These are phyloP conservation scores for Ophiostoma ips DNA, from an alignment of 2,329 filamentous ascomycete species.

Conservation along the genomic window DNA sequence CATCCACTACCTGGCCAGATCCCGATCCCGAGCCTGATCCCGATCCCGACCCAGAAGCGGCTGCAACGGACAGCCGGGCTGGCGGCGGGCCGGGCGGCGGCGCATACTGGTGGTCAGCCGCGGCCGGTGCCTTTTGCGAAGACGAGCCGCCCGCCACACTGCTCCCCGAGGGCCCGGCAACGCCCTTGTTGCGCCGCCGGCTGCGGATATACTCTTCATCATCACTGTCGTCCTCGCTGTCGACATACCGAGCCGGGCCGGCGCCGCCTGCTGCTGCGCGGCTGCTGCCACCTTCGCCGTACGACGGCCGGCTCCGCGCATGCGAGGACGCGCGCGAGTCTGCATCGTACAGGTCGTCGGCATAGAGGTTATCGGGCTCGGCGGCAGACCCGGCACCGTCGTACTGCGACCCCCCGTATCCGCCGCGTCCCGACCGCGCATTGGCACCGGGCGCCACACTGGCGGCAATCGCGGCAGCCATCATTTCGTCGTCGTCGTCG, in stretches of 20 bases:
- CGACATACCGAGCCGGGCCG: background rate
- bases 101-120: background rate
- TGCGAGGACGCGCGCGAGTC: constrained; percentile 11
- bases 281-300: background rate
- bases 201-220: constrained; percentile 10
- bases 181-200: constrained; percentile 5
- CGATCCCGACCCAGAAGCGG: background rate
- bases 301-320: background rate
- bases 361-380: constrained; percentile 9
- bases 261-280: constrained; percentile 1
- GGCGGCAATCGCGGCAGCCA: constrained; percentile 12
- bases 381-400: background rate
- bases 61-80: background rate
- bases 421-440: background rate
- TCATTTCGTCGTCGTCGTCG: constrained; percentile 11
- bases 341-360: constrained; percentile 4
- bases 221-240: constrained; percentile 9
- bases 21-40: background rate
- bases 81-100: background rate
- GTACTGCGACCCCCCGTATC: background rate
- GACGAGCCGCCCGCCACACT: background rate
- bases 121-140: background rate
- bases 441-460: constrained; percentile 8
- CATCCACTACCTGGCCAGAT: constrained; percentile 1
- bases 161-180: background rate